A percentile compares a stretch with the other conserved stretches of the same genome.
These are phyloP conservation scores for Lipomyces oligophaga DNA, from an alignment of 805 yeast genomes.

Conservation along the genomic window DNA sequence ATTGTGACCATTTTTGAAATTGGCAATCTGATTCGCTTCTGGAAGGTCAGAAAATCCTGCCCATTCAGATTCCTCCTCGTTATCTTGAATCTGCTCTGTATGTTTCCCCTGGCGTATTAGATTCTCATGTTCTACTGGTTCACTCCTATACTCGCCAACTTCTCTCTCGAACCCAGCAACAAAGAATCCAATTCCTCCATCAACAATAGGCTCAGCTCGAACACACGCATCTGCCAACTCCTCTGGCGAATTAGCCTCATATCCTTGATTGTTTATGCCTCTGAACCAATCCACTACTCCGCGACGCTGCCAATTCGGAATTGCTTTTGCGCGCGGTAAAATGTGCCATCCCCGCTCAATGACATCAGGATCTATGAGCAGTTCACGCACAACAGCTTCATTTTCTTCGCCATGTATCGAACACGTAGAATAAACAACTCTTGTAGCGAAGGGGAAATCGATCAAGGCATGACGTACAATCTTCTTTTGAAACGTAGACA, in stretches of 20 bases:
- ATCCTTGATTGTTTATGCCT: constrained; percentile 41
- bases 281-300: constrained; percentile 72
- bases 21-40: constrained; percentile 2
- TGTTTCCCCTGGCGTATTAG: constrained; percentile 12
- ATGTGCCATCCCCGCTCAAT: constrained; percentile 71
- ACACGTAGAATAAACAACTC: constrained; percentile 91
- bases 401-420: constrained; percentile 92
- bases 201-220: constrained; percentile 76
- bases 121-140: constrained; percentile 1
- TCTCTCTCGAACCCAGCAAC: constrained; percentile 81
- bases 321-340: constrained; percentile 53
- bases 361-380: constrained; percentile 65
- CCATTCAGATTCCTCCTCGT: constrained; percentile 2
- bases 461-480: constrained; percentile 82
- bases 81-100: constrained; percentile 10
- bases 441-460: constrained; percentile 66
- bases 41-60: constrained; percentile 41
- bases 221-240: constrained; percentile 80
- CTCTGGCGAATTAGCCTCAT: constrained; percentile 38
- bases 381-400: constrained; percentile 81
- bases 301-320: constrained; percentile 83
- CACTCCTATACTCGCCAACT: constrained; percentile 4
- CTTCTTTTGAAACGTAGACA: constrained; percentile 81
- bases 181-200: constrained; percentile 98
- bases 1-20: not conserved